Conservation (phyloP, 805 yeast species). For the Saccharomyces mikatae region DNA sequence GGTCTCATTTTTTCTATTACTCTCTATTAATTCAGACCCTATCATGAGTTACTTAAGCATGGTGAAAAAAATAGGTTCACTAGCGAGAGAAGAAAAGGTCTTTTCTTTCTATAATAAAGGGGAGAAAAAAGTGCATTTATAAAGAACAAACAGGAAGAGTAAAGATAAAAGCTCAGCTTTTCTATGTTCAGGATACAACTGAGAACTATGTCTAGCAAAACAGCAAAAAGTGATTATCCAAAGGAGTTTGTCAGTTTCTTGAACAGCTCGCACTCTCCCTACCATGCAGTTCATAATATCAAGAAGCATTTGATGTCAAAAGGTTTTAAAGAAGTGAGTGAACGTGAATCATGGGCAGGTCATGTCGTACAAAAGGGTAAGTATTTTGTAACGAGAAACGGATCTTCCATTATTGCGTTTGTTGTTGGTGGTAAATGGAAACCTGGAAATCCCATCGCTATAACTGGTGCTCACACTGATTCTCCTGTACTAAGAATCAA, state of each 20-base stretch:
- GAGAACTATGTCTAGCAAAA: conserved; percentile 17
- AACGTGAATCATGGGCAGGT: conserved; percentile 63
- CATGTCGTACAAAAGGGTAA: conserved; percentile 47
- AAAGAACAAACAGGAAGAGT: not conserved
- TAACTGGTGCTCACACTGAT: conserved; percentile 95
- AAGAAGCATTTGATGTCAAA: conserved; percentile 44
- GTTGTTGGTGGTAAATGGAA: conserved; percentile 64
- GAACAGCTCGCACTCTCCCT: conserved; percentile 85
- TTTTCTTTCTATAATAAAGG: not conserved
- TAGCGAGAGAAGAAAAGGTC: not conserved
- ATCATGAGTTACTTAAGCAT: no score
- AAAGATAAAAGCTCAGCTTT: not conserved
- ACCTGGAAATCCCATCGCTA: conserved; percentile 76
- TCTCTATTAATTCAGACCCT: not conserved
- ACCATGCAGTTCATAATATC: conserved; percentile 75
- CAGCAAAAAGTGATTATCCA: conserved; percentile 16
- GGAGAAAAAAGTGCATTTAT: not conserved
- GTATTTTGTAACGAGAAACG: conserved; percentile 84
- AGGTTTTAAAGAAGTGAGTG: conserved; percentile 72
- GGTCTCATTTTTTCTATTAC: not conserved
- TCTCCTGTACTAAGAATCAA: conserved; percentile 84
- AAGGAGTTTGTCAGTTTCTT: conserved; percentile 67
- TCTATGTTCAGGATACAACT: conserved; percentile 25
- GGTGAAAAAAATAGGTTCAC: not conserved
- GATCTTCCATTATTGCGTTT: conserved; percentile 82